Evolutionary conservation across 352 stramenopile species (phyloP).

Genomic region (Globisporangium rhizosaccharum): DNA sequence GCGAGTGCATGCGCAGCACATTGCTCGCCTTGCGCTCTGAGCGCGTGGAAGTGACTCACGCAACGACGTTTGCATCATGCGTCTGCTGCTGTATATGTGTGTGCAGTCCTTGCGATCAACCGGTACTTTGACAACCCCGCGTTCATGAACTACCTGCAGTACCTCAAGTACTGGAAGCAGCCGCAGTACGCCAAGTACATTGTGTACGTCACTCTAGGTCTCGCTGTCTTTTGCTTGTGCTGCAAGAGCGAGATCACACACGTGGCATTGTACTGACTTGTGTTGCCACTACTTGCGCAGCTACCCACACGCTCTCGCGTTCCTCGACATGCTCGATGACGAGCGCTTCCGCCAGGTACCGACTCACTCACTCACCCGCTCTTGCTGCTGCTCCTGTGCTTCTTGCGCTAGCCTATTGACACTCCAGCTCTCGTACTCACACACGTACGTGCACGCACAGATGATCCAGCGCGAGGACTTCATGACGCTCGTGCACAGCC

Average conservation of each 20-base stretch:
- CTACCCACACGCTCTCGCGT: slow-evolving; percentile 83
- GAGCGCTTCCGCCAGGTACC: slow-evolving; percentile 74
- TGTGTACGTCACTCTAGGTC: slow-evolving; percentile 36
- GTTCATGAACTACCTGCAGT: slow-evolving; percentile 90
- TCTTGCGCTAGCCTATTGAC: neutral
- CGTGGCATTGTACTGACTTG: neutral
- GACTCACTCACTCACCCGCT: neutral
- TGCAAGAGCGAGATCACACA: neutral
- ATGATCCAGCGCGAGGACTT: slow-evolving; percentile 86
- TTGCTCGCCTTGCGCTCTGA: neutral
- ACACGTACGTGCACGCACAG: slow-evolving; percentile 21
- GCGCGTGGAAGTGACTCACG: too few relatives aligned
- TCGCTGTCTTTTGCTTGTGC: neutral
- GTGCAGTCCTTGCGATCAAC: slow-evolving; percentile 83
- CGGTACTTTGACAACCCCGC: slow-evolving; percentile 87
- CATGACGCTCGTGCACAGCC: slow-evolving; percentile 80
- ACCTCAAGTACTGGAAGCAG: slow-evolving; percentile 92
- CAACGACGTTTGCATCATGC: neutral
- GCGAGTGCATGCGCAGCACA: neutral
- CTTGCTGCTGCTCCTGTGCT: neutral
- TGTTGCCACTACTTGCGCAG: slow-evolving; percentile 16
- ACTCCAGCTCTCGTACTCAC: neutral
- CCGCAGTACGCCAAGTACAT: slow-evolving; percentile 91
- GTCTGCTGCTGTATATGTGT: neutral
- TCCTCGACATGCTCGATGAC: slow-evolving; percentile 86